A percentile compares a stretch with the other conserved stretches of the same genome.
These are phyloP conservation scores for Ustilago nuda DNA, from an alignment of 1,284 basidiomycete genomes.

Conservation along the genomic window DNA sequence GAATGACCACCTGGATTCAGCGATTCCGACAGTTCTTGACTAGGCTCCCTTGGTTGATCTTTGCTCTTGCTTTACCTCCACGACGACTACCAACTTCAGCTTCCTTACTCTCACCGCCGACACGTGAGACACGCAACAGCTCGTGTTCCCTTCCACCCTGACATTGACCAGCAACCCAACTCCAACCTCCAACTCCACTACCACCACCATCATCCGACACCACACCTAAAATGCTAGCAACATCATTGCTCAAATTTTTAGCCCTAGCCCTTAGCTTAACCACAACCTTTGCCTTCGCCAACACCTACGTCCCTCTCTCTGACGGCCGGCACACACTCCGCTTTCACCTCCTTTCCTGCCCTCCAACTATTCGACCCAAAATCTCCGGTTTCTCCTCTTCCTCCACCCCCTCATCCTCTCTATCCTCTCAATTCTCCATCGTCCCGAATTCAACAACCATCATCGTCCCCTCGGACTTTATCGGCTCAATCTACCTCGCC, in stretches of 20 bases:
- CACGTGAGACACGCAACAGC: too few relatives aligned
- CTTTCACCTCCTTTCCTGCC: constrained; percentile 28
- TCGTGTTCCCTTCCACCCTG: too few relatives aligned
- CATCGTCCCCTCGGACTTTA: constrained; percentile 40
- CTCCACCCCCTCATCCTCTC: constrained; percentile 19
- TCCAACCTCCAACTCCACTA: too few relatives aligned
- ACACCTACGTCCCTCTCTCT: background rate
- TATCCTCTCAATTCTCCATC: constrained; percentile 1
- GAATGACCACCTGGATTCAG: background rate
- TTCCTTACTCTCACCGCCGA: too few relatives aligned
- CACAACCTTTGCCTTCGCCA: background rate
- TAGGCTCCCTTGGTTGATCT: too few relatives aligned
- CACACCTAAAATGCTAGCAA: too few relatives aligned
- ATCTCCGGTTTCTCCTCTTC: constrained; percentile 36
- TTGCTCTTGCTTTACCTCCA: too few relatives aligned
- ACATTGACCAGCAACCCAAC: too few relatives aligned
- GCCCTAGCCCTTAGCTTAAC: background rate
- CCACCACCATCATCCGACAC: too few relatives aligned
- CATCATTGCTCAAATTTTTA: too few relatives aligned
- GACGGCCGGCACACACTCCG: constrained; percentile 44
- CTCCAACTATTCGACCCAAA: constrained; percentile 27
- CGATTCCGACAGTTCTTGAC: too few relatives aligned
- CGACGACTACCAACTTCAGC: too few relatives aligned
- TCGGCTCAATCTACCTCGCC: constrained; percentile 39
- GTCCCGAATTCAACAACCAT: constrained; percentile 9